Evolutionary conservation across 306 rosid genomes (phyloP), one percentile per base, ranked within the genome.

Genomic region (Dryas alaskensis): DNA sequence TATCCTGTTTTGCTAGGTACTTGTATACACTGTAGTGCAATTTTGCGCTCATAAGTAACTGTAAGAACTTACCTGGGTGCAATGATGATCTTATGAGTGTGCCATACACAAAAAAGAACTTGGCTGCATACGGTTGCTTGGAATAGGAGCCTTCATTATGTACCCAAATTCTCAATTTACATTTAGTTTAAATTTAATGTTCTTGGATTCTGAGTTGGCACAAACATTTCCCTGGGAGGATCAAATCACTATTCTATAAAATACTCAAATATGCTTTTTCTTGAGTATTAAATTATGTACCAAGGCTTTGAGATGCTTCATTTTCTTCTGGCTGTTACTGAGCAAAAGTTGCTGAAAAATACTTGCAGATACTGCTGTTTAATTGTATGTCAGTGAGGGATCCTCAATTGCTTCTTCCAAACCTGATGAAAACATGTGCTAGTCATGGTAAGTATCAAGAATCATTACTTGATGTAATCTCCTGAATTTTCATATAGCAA

Each of bases 381-480:
- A 94, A 94, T 84, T 94, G 98, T 74, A 84, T 94, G 98, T 75
- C 98, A 5, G 95, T 89, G 69, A 85, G 98, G 74, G 92, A 91
- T 83, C 98, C 97, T 53, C 87, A 87, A 71, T 59, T 91, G 71
- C 98, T 94, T 73, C 96, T 94, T 76, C 97, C 96, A 37, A 80
- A 48, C 72, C 87, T 94, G 84, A 77, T 94, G 89, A 85, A 88
- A 84, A 73, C 92, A 17, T 94, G 97, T 79, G 96, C 94, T 19
- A 87, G 84, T 79, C 86, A 91, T 76, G 98, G 98, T 87, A 81
- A 71, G 92, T 70, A 27, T n/a, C 67, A 61, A 62, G 62, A 40
- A 72, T 39, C 76, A 61, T 75, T 46, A 50, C 69, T 67, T 51
- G 58, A 68, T 53, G 52, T 47, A 8, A 31, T 74, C 44, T 69